These are phyloP conservation scores for Casaregolazyma lundiana DNA, from an alignment of 1,139 yeast species.

Conservation along the genomic window DNA sequence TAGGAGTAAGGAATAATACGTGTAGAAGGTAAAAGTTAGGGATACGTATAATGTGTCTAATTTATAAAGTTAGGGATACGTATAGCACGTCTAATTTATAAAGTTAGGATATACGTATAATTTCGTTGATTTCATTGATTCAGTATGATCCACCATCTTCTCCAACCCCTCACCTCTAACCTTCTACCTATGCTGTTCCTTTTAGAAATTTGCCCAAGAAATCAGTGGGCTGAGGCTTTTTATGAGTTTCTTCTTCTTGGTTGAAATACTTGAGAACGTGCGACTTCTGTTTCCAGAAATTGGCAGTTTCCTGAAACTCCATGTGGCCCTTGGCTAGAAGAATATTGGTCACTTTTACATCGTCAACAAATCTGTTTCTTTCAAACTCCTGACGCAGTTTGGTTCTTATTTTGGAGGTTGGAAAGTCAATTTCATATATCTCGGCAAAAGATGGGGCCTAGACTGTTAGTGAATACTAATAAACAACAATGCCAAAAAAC, in stretches of 20 bases:
- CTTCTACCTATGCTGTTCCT: conserved; percentile 41
- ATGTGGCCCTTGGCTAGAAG: conserved; percentile 79
- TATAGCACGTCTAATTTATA: too few species aligned
- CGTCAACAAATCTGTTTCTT: conserved; percentile 70
- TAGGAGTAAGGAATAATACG: not conserved
- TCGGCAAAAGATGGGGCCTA: conserved; percentile 45
- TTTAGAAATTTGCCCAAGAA: conserved; percentile 67
- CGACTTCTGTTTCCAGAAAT: conserved; percentile 86
- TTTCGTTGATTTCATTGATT: too few species aligned
- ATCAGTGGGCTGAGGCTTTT: conserved; percentile 30
- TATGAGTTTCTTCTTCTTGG: conserved; percentile 45
- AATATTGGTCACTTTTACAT: conserved; percentile 60
- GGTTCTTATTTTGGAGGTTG: conserved; percentile 75
- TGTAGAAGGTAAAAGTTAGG: too few species aligned
- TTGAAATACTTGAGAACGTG: conserved; percentile 82
- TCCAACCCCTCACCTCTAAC: too few species aligned
- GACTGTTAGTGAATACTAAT: not conserved
- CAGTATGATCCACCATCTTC: too few species aligned
- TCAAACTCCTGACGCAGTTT: conserved; percentile 88
- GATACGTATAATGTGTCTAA: too few species aligned
- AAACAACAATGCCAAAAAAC: not conserved
- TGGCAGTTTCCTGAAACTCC: conserved; percentile 85
- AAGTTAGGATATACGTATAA: too few species aligned
- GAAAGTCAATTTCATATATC: conserved; percentile 76
- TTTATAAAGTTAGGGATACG: too few species aligned